Evolutionary conservation across 1,284 basidiomycete genomes (phyloP), one percentile per base, ranked within the genome.

Genomic region (Amylostereum areolatum): DNA sequence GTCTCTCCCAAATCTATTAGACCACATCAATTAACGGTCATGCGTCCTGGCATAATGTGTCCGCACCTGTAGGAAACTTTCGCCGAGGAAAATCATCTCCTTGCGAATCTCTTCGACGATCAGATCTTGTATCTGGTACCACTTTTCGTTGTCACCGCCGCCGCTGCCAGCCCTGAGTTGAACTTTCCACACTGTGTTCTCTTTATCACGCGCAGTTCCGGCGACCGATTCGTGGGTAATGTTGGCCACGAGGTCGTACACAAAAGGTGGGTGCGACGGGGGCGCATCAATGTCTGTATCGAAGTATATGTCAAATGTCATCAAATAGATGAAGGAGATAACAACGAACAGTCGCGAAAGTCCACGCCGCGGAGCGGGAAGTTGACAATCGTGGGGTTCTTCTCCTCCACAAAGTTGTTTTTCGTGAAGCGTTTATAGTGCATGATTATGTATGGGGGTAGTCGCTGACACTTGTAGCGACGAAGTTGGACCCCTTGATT

Each of bases 351-450:
- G 46, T 92, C 91, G 57, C 72, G 72, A 66, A 98, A 86, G 67
- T 98, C 94, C 24, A 99, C 78, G 1, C 94, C 94, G 50, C 91
- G 81, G 41, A 97, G 77, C 9, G 94, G 94, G 63, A 97, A 99
- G 63, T 97, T 98, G 59, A 99, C 91, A 53, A 99, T 95, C 1
- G 97, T 99, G 2, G 95, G 95, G 63, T 99, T 99, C 67, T 97
- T 96, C 68, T 99, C 96, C 67, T 98, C 96, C 1, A 97, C 92
- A 62, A 99, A 98, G 47, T 81, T 81, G 67, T 99, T 99, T 66
- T 92, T 97, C n/a, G 92, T 97, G 69, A 99, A 99, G 31, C 97
- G 83, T 63, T 96, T 98, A 74, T 90, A 96, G 66, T 97, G 92
- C 27, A 98, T 73, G 58, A 99, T 90, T 57, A 99, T 83, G 64